These are phyloP conservation scores for Mycosarcoma maydis DNA, from an alignment of 1,284 basidiomycete genomes.

Conservation along the genomic window DNA sequence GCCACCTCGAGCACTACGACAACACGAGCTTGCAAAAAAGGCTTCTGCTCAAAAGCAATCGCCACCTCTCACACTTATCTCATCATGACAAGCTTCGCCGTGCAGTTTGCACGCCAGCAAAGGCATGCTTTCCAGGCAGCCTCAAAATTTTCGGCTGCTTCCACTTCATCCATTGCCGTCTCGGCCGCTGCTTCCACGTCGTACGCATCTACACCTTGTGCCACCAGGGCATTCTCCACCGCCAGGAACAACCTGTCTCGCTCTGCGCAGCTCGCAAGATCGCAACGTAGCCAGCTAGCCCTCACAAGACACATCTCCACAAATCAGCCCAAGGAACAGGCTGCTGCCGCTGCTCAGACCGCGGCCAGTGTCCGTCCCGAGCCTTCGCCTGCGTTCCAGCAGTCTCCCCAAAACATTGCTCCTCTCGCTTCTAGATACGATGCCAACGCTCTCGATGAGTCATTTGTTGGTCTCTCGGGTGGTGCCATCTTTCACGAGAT, in stretches of 20 bases:
- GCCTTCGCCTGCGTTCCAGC: constrained; percentile 63
- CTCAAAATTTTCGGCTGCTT: constrained; percentile 29
- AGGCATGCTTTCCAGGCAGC: constrained; percentile 46
- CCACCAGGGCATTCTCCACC: constrained; percentile 43
- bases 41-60: constrained; percentile 6
- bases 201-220: constrained; percentile 26
- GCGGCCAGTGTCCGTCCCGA: constrained; percentile 49
- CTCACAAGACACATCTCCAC: constrained; percentile 53
- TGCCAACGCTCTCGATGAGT: constrained; percentile 65
- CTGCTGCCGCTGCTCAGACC: constrained; percentile 44
- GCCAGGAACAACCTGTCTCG: constrained; percentile 43
- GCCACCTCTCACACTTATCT: background rate
- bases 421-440: constrained; percentile 38
- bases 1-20: too few species aligned
- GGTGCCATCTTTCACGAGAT: constrained; percentile 99
- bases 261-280: constrained; percentile 27
- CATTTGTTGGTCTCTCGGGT: constrained; percentile 90
- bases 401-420: constrained; percentile 39
- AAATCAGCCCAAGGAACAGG: constrained; percentile 49
- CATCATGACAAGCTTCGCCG: constrained; percentile 48
- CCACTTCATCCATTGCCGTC: constrained; percentile 24
- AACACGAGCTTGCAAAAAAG: background rate
- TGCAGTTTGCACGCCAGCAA: constrained; percentile 50
- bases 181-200: constrained; percentile 25
- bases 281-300: constrained; percentile 36